Evolutionary conservation across 495 filamentous ascomycete genomes (phyloP).

Genomic region (Aspergillus haitiensis): DNA sequence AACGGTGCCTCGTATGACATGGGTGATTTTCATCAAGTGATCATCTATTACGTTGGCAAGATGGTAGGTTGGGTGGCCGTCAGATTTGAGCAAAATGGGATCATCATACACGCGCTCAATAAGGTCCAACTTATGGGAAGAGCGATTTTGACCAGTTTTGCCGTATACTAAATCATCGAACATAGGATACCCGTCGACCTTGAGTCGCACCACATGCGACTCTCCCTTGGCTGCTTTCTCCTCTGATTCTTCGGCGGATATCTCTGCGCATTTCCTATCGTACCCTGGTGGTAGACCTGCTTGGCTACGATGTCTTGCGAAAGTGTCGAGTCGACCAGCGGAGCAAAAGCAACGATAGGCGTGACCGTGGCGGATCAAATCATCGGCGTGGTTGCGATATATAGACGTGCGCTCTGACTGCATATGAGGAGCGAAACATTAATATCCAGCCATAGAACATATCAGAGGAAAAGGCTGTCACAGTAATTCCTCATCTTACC

Average conservation of each 20-base stretch:
- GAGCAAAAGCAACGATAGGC: slow-evolving; percentile 96
- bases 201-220: slow-evolving; percentile 74
- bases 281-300: slow-evolving; percentile 67
- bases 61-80: slow-evolving; percentile 93
- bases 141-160: slow-evolving; percentile 52
- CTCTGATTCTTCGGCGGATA: slow-evolving; percentile 67
- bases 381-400: slow-evolving; percentile 70
- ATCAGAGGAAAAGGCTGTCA: background rate
- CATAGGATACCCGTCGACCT: slow-evolving; percentile 56
- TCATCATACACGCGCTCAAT: slow-evolving; percentile 62
- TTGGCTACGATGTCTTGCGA: slow-evolving; percentile 59
- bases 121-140: slow-evolving; percentile 43
- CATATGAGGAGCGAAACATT: slow-evolving; percentile 10
- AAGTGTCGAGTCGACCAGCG: slow-evolving; percentile 62
- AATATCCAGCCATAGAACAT: no score
- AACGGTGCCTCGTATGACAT: slow-evolving; percentile 86
- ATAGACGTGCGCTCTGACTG: slow-evolving; percentile 77
- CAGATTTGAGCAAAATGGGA: slow-evolving; percentile 83
- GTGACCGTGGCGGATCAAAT: slow-evolving; percentile 66
- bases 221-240: slow-evolving; percentile 66
- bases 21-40: slow-evolving; percentile 89
- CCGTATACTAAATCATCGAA: slow-evolving; percentile 80
- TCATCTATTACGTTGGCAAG: slow-evolving; percentile 97
- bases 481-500: slow-evolving; percentile 44
- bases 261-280: slow-evolving; percentile 69